Base-by-base conservation (phyloP, 305 asterid genomes). In the Rubia peregrina region DNA sequence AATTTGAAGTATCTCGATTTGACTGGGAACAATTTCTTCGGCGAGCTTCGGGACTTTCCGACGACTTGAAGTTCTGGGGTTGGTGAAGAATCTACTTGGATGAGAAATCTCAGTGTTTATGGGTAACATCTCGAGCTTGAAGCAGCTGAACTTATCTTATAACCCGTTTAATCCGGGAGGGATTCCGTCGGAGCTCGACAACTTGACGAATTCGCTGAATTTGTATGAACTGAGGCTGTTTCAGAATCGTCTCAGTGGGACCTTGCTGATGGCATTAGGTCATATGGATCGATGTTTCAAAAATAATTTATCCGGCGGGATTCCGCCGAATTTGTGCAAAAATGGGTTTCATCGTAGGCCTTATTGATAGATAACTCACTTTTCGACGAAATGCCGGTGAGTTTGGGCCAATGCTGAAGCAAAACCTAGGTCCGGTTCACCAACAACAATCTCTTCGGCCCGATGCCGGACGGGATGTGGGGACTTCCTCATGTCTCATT, bases 401-500 rank as follows among this genome's bases (percentile, higher is more conserved):
- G 77, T 44, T 76, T 95, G 26, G 83, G 84, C 19, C 89, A 86
- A 68, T 95, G 99, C 80, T 75, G 78, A 74, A 91, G 91, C 78
- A 78, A 91, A 80, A 43, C 75, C 74, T 95, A 97, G 1, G 84
- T 95, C 78, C 84, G 98, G 67, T 79, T 91, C 41, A 88, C 90
- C 71, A 83, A 80, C 78, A 95, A 91, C 77, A 77, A 78, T 21
- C 83, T 95, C 61, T 81, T 90, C 40, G 98, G 98, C 0, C 83
- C 70, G 40, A 84, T 95, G 17, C 99, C 98, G 41, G 87, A 65
- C 7, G 87, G 84, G 14, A 71, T 95, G 68, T 95, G 98, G 99
- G 96, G 98, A 14, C 86, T 94, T 44, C 98, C 98, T 0, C 99
- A 84, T 76, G 88, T 94, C 24, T 91, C 92, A 0, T 72, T 95